Conservation (phyloP, 768 basidiomycete species). For the Amyloporia xantha region DNA sequence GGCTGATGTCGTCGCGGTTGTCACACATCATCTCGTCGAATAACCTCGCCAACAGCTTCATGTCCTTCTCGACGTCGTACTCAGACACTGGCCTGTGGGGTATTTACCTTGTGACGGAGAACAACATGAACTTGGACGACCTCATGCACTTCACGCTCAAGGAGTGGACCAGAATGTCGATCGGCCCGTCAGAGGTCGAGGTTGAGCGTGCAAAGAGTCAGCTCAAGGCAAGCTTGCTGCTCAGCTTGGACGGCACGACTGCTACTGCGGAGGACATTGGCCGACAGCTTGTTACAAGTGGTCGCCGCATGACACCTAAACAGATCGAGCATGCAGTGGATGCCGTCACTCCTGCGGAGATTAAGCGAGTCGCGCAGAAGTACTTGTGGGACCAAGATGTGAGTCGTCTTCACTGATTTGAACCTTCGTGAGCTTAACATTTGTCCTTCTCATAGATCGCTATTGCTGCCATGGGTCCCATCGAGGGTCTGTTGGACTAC, state of each 20-base stretch:
- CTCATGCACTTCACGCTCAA: constrained; percentile 88
- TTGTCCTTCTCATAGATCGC: constrained; percentile 53
- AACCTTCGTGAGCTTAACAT: no score
- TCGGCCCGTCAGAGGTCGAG: constrained; percentile 74
- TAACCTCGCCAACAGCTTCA: constrained; percentile 98
- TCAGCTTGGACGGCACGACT: constrained; percentile 92
- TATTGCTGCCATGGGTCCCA: constrained; percentile 81
- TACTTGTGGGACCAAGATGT: constrained; percentile 98
- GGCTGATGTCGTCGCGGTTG: constrained; percentile 85
- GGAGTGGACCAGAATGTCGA: constrained; percentile 95
- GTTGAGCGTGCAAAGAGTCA: constrained; percentile 98
- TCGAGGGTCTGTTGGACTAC: constrained; percentile 93
- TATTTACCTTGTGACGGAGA: constrained; percentile 95
- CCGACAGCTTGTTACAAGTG: constrained; percentile 93
- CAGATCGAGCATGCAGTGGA: constrained; percentile 94
- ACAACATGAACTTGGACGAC: constrained; percentile 90
- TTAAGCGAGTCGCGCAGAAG: constrained; percentile 91
- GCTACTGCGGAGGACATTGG: constrained; percentile 98
- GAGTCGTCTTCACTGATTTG: no score
- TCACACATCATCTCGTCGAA: constrained; percentile 86
- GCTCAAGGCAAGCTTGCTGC: constrained; percentile 88
- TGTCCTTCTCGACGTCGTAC: constrained; percentile 98
- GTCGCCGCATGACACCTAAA: constrained; percentile 81
- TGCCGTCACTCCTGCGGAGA: constrained; percentile 80
- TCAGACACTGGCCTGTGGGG: constrained; percentile 99